Base-by-base conservation (phyloP, 148 eudicot genomes). In the Gaultheria prostrata region DNA sequence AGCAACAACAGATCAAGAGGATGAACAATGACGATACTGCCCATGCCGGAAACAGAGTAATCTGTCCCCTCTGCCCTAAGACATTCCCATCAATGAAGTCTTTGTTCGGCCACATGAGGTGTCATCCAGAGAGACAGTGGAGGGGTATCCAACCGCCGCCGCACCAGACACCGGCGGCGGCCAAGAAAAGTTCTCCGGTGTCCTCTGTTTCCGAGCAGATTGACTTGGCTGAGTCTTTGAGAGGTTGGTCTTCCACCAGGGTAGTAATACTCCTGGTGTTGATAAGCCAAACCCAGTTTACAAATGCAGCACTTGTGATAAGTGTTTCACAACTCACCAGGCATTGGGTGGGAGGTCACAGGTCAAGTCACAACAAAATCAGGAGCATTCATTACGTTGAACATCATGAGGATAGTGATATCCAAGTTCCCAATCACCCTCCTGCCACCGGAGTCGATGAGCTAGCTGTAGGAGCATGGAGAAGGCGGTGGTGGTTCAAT, bases 51-150 rank as follows among this genome's bases (percentile, higher is more conserved):
- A 21, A 46, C 32, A 77, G 57, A 67, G 82, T 84, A 20, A 53
- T 9, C 45, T 85, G 87, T 46, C 17, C 77, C 18, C 1, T 85
- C 3, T 89, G 91, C 56, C 32, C 51, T 0, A 92, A 89, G 82
- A 61, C 8, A 3, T 93, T 93, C 26, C 86, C 83, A 1, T 83
- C 92, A 0, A 6, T 70, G 32, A 92, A 90, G 74, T 85, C 97
- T 0, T 76, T 93, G 77, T 88, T 28, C 59, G 97, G 97, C n/a
- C 97, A 93, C 83, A 89, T 93, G 94, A 90, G 95, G 87, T 88
- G 89, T 73, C 95, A 93, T 65, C 93, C 92, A 0, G 89, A 90
- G 1, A 86, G 92, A 13, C 57, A 46, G 0, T 88, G 84, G 78
- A 83, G 93, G 13, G 95, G 95, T 6, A 92, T 92, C 82, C 77